These are phyloP conservation scores for Salix udensis DNA, from an alignment of 345 rosid species.

Conservation along the genomic window DNA sequence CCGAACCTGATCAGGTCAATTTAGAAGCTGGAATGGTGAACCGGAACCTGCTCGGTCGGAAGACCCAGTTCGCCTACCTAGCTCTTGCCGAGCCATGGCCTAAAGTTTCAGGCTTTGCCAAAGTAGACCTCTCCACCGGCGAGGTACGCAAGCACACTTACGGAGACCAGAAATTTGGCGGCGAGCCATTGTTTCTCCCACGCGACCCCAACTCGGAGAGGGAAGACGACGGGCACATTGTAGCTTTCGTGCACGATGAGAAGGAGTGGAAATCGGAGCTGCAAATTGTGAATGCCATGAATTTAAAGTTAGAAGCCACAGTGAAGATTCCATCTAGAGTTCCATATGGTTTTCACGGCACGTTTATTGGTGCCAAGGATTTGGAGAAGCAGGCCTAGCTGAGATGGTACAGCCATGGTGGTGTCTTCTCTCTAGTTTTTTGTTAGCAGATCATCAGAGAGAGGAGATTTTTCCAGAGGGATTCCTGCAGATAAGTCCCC, in stretches of 20 bases:
- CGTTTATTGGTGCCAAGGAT: slow-evolving; percentile 62
- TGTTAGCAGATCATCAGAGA: neutral
- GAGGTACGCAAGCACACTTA: slow-evolving; percentile 55
- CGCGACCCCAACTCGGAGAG: slow-evolving; percentile 31
- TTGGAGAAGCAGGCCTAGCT: slow-evolving; percentile 60
- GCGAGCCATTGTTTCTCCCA: slow-evolving; percentile 82
- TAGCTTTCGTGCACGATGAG: slow-evolving; percentile 82
- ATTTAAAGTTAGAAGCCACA: slow-evolving; percentile 60
- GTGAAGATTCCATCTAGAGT: slow-evolving; percentile 81
- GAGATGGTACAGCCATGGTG: slow-evolving; percentile 39
- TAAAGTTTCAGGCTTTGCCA: slow-evolving; percentile 81
- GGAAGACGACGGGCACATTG: slow-evolving; percentile 81
- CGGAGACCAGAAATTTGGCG: slow-evolving; percentile 68
- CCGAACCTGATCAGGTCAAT: slow-evolving; percentile 55
- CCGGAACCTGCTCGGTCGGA: slow-evolving; percentile 66
- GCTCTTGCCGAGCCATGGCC: slow-evolving; percentile 99
- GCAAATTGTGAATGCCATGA: slow-evolving; percentile 66
- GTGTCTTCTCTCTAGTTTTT: neutral
- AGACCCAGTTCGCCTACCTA: slow-evolving; percentile 65
- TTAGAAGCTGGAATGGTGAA: slow-evolving; percentile 98
- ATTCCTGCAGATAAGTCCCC: slow-evolving; percentile 35
- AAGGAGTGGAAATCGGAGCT: slow-evolving; percentile 76
- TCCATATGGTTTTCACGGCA: slow-evolving; percentile 95
- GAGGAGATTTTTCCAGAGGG: slow-evolving; percentile 47
- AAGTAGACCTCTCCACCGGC: slow-evolving; percentile 75